Percentiles rank a stretch among this genome's conserved stretches.
phyloP scores from a whole-genome alignment of 2,329 filamentous ascomycete species.

The Diaporthe batatas region DNA sequence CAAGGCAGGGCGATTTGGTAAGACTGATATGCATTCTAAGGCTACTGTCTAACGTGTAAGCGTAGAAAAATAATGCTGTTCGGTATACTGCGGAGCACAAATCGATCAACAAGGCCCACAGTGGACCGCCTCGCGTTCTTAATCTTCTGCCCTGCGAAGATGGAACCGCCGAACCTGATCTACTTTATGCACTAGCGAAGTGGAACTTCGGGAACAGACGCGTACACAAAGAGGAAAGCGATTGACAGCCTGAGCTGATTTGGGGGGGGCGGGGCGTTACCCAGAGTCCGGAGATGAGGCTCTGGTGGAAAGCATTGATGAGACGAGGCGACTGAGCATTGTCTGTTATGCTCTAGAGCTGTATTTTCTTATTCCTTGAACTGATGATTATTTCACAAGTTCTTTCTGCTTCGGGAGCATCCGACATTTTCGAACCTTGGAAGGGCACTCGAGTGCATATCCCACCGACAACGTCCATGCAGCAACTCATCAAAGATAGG shows the following conservation, averaged over 20 bases:
- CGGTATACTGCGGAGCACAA: background rate
- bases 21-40: background rate
- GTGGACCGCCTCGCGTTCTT: background rate
- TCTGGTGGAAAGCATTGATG: background rate
- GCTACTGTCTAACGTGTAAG: too few species aligned
- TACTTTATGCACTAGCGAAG: background rate
- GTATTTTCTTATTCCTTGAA: background rate
- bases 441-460: background rate
- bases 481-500: too few species aligned
- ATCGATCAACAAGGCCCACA: background rate
- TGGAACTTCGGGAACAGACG: background rate
- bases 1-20: background rate
- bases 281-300: background rate
- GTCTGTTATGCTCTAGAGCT: background rate
- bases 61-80: too few species aligned
- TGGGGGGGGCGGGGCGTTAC: too few species aligned
- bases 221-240: too few species aligned
- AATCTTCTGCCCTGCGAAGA: background rate
- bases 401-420: background rate
- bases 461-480: background rate
- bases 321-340: too few species aligned
- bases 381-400: background rate
- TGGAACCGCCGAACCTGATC: background rate
- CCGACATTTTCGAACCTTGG: background rate
- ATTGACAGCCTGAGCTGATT: too few species aligned